Conservation (phyloP, 2,329 filamentous ascomycete species). For the Fusarium sp. region DNA sequence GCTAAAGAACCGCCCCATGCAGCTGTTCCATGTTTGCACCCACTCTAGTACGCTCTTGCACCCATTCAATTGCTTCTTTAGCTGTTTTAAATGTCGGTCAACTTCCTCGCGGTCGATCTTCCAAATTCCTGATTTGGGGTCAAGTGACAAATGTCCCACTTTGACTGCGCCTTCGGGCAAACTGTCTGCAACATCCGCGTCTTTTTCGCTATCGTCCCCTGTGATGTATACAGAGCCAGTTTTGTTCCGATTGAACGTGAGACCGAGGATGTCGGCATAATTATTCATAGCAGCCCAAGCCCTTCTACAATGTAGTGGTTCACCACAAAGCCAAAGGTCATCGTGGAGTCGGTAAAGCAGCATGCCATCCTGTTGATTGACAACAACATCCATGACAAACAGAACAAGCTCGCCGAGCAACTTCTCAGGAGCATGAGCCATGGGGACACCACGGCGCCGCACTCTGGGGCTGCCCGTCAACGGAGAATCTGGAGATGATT, state of each 20-base stretch:
- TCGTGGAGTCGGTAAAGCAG: not conserved
- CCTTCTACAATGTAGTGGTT: not conserved
- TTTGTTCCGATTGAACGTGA: not conserved
- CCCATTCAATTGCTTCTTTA: not conserved
- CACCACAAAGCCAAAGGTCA: not conserved
- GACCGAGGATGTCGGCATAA: not conserved
- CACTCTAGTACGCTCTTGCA: constrained; percentile 1
- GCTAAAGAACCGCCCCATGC: not conserved
- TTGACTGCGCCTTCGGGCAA: not conserved
- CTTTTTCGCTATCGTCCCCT: fast-evolving
- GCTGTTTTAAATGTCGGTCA: not conserved
- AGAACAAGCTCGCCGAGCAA: constrained; percentile 2
- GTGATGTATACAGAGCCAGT: not conserved
- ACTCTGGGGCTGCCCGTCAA: not conserved
- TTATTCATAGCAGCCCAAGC: constrained; percentile 1
- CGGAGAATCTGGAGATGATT: not conserved
- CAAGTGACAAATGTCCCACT: not conserved
- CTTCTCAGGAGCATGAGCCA: constrained; percentile 5
- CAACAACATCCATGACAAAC: constrained; percentile 5
- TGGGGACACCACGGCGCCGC: not conserved
- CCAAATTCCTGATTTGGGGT: not conserved
- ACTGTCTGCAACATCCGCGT: not conserved
- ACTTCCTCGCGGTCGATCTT: not conserved
- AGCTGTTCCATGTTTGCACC: not conserved
- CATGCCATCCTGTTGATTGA: not conserved